Conservation (phyloP, 495 filamentous ascomycete genomes). For the Neurospora cerealis region DNA sequence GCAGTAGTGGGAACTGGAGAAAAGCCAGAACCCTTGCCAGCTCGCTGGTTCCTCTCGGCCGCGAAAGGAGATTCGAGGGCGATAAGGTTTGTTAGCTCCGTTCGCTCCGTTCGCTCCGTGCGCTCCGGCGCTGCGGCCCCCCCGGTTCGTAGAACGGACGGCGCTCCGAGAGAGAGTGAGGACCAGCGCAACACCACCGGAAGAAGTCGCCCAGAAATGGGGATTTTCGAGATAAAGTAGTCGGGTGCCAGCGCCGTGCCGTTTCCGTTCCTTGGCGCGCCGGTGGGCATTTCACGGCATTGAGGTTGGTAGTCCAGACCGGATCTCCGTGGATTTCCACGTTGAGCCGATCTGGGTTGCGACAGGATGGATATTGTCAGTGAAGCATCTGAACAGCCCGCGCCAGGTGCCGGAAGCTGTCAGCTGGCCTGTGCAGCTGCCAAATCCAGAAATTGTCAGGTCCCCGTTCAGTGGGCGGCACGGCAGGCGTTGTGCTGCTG, state of each 20-base stretch:
- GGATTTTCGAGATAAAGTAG: background rate
- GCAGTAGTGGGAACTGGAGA: background rate
- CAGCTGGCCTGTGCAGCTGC: background rate
- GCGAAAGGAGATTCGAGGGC: conserved; percentile 27
- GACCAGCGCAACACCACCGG: background rate
- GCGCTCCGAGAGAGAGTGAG: background rate
- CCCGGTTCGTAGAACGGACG: background rate
- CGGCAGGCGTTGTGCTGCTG: background rate
- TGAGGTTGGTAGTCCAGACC: background rate
- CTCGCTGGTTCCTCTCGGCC: conserved; percentile 12
- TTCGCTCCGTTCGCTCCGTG: background rate
- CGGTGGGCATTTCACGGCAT: background rate
- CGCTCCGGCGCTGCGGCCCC: background rate
- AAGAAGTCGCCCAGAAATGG: background rate
- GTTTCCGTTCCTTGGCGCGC: background rate
- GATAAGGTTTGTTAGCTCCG: conserved; percentile 22
- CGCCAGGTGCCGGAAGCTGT: background rate
- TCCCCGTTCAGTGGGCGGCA: background rate
- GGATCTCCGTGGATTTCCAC: background rate
- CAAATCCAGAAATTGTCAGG: background rate
- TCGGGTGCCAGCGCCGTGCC: background rate
- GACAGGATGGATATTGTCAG: background rate
- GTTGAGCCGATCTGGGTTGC: background rate
- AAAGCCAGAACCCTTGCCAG: background rate
- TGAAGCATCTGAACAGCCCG: background rate